Base-by-base conservation (phyloP, 441 rosid genomes). In the Bruguiera hainesii region DNA sequence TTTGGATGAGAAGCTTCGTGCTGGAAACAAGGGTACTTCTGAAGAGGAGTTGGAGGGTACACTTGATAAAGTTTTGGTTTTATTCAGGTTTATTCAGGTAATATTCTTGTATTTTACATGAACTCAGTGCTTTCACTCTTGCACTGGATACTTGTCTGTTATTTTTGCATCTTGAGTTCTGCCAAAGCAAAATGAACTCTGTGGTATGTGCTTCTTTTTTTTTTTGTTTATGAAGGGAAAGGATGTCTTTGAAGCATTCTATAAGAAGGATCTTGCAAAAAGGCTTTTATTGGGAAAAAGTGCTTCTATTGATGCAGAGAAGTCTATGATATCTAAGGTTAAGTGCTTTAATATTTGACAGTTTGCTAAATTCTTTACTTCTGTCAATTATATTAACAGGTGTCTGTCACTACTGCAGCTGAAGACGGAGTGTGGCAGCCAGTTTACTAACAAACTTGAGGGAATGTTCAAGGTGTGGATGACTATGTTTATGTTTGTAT, bases 251-350 rank as follows among this genome's bases (percentile, higher is more conserved):
- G 99, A 95, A 83, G 99, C 98, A 78, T 95, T 95, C 74, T 95
- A 95, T 65, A 92, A 95, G 85, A 95, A 95, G 81, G 97, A 90
- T 83, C 98, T 95, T 73, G 99, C 99, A 7, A 95, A 95, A 83
- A 82, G 99, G 71, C 83, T 95, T 37, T 80, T 95, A 53, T 78
- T 95, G 81, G 97, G 97, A 50, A 89, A 90, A 80, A 92, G 97
- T 79, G 97, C 99, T 78, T 95, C 98, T 48, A 95, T 92, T 76
- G 99, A 95, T 71, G 98, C 98, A 1, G 99, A 92, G 87, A 95
- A 95, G 76, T 95, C 99, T 56, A 95, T 95, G 99, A 95, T 95
- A 76, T 92, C 99, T 48, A 95, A 95, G 97, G 97, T 91, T 72
- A 50, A 63, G 64, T 20, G 66, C 28, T 60, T 16, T n/a, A 65